Percentiles rank a stretch among this genome's conserved stretches.
Evolutionary conservation across 768 basidiomycete species (phyloP).

Genomic region (Rhodocollybia butyracea): DNA sequence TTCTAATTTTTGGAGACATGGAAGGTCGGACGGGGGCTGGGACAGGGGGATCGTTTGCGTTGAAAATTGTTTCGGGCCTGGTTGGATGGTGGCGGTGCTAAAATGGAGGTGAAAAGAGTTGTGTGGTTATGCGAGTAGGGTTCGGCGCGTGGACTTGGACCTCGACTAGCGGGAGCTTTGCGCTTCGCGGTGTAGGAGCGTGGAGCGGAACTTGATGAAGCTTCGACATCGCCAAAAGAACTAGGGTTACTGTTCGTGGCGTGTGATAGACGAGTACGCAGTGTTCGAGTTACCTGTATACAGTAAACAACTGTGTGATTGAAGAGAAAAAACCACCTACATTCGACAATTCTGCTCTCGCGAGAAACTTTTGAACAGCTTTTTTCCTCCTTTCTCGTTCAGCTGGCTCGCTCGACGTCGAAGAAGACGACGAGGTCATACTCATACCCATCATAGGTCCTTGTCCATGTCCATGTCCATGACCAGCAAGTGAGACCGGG

Average conservation of each 20-base stretch:
- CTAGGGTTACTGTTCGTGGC: constrained; percentile 70
- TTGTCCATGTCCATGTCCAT: too few species aligned
- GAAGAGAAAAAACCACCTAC: too few species aligned
- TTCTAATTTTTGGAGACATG: constrained; percentile 36
- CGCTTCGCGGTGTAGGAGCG: constrained; percentile 19
- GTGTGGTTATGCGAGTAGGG: constrained; percentile 34
- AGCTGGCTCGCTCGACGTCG: constrained; percentile 33
- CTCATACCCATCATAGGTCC: too few species aligned
- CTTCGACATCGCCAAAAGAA: constrained; percentile 68
- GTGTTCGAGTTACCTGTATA: constrained; percentile 73
- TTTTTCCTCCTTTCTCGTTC: constrained; percentile 63
- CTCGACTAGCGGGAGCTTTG: constrained; percentile 35
- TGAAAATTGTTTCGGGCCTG: constrained; percentile 79
- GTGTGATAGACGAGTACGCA: constrained; percentile 78
- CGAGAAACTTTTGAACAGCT: constrained; percentile 73
- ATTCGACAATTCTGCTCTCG: constrained; percentile 76
- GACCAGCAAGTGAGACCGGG: constrained; percentile 31
- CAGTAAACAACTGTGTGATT: too few species aligned
- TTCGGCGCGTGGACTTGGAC: constrained; percentile 39
- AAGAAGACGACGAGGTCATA: constrained; percentile 9
- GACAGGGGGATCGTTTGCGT: constrained; percentile 66
- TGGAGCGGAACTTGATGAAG: constrained; percentile 32
- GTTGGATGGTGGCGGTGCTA: constrained; percentile 73
- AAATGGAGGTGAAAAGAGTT: constrained; percentile 72
- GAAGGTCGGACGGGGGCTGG: constrained; percentile 46